These are phyloP conservation scores for Urostyla sp. DNA, from an alignment of 73 alveolate genomes.

Conservation along the genomic window DNA sequence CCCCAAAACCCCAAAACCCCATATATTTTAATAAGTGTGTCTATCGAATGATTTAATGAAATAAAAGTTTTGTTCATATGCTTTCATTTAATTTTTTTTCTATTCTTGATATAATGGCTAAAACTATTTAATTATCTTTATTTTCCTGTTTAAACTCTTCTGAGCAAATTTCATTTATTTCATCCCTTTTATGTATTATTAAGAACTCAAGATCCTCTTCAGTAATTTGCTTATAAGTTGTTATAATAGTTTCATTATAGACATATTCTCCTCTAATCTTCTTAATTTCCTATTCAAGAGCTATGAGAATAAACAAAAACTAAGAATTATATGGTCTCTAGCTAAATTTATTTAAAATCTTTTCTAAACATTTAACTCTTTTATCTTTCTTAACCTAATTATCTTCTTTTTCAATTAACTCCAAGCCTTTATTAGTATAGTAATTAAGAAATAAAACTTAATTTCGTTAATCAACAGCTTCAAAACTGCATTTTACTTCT, in stretches of 20 bases:
- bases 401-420: background rate
- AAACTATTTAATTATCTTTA: constrained; percentile 12
- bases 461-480: background rate
- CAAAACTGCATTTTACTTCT: background rate
- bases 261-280: background rate
- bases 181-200: constrained; percentile 16
- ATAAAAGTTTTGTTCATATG: too few species aligned
- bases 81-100: background rate
- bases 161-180: constrained; percentile 16
- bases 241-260: background rate
- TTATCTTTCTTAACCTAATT: background rate
- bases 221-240: background rate
- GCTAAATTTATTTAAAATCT: background rate
- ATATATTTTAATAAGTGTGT: too few species aligned
- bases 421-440: background rate
- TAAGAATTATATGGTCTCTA: constrained; percentile 23
- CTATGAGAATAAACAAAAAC: constrained; percentile 26
- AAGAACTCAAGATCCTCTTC: constrained; percentile 38
- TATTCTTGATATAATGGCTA: background rate
- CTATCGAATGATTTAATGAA: too few species aligned
- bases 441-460: background rate
- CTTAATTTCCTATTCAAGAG: constrained; percentile 10
- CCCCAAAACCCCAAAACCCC: too few species aligned
- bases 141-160: constrained; percentile 10
- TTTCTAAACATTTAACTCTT: background rate